These are phyloP conservation scores for Haplographium delicatum DNA, from an alignment of 495 filamentous ascomycete species.

Conservation along the genomic window DNA sequence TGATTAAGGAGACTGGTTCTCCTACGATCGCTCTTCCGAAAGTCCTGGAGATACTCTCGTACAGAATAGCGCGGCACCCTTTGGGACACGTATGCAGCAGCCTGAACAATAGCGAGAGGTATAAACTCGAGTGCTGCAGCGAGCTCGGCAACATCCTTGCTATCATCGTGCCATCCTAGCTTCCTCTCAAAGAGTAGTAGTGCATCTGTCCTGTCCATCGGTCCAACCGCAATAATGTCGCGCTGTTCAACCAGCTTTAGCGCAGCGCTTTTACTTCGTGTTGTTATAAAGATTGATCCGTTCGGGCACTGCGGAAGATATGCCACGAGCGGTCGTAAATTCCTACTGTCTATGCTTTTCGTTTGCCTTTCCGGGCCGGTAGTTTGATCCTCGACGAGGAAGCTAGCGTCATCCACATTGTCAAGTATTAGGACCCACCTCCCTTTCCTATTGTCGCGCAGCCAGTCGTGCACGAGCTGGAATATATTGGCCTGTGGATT, in stretches of 20 bases:
- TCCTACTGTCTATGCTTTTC: neutral
- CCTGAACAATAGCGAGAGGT: constrained; percentile 41
- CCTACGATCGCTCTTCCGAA: constrained; percentile 31
- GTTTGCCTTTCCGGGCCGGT: neutral
- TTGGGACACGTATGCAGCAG: constrained; percentile 35
- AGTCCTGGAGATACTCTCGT: constrained; percentile 30
- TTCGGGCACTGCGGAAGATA: constrained; percentile 26
- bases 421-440: constrained; percentile 38
- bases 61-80: constrained; percentile 23
- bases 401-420: constrained; percentile 32
- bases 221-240: constrained; percentile 35
- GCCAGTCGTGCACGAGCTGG: constrained; percentile 33
- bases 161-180: constrained; percentile 16
- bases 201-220: constrained; percentile 31
- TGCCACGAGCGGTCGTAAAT: neutral
- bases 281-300: constrained; percentile 36
- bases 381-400: constrained; percentile 17
- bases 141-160: constrained; percentile 16
- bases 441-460: constrained; percentile 25
- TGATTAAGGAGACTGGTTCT: constrained; percentile 32
- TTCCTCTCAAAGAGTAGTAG: constrained; percentile 34
- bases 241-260: constrained; percentile 27
- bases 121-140: constrained; percentile 33
- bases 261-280: constrained; percentile 26
- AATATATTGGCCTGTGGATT: constrained; percentile 34